Conservation (phyloP, 768 basidiomycete genomes). For the Podaxis mareebaensis region DNA sequence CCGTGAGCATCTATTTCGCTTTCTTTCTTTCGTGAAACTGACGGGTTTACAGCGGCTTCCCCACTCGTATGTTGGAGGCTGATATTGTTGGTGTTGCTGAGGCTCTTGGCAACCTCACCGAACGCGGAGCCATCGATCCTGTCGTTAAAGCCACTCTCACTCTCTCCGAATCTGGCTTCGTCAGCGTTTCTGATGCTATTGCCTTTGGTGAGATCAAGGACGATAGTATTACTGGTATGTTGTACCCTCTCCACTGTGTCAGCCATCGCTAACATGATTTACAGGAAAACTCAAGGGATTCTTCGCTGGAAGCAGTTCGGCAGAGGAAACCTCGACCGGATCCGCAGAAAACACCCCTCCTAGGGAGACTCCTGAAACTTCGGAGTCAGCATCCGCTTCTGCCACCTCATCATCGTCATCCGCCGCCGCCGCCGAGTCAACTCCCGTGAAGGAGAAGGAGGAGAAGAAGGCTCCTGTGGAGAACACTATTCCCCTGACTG, state of each 20-base stretch:
- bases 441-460: slow-evolving; percentile 37
- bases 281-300: slow-evolving; percentile 85
- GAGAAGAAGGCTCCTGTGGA: slow-evolving; percentile 42
- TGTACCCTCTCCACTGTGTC: neutral
- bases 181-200: slow-evolving; percentile 77
- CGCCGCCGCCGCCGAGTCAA: slow-evolving; percentile 36
- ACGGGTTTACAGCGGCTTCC: slow-evolving; percentile 55
- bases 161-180: slow-evolving; percentile 85
- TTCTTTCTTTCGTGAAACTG: neutral
- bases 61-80: slow-evolving; percentile 71
- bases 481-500: slow-evolving; percentile 67
- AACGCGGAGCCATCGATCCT: slow-evolving; percentile 76
- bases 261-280: neutral
- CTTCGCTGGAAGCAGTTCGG: slow-evolving; percentile 63
- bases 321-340: slow-evolving; percentile 39
- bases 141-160: slow-evolving; percentile 83
- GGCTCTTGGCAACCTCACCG: slow-evolving; percentile 82
- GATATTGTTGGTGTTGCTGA: slow-evolving; percentile 72
- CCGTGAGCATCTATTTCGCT: slow-evolving; percentile 44
- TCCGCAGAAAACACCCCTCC: slow-evolving; percentile 46
- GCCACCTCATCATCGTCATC: slow-evolving; percentile 33
- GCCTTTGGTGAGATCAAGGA: slow-evolving; percentile 82
- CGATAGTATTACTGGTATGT: slow-evolving; percentile 70
- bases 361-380: slow-evolving; percentile 29
- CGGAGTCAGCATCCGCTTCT: slow-evolving; percentile 30